Evolutionary conservation across 371 early-diverging fungal genomes (phyloP).

Genomic region (Apophysomyces variabilis): DNA sequence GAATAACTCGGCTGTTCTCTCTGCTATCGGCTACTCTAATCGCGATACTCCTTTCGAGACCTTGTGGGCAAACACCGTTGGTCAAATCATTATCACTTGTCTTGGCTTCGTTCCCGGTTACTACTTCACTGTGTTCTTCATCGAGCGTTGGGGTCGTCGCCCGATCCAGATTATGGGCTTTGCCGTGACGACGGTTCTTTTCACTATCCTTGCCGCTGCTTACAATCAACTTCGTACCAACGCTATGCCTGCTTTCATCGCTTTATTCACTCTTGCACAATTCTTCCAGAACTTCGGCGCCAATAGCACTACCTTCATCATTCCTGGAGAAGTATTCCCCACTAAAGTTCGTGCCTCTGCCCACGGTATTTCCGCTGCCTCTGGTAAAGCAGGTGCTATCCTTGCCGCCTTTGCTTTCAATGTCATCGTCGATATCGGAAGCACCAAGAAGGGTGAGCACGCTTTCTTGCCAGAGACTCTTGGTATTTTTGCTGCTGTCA

Average conservation of each 20-base stretch:
- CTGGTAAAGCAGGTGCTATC: constrained; percentile 86
- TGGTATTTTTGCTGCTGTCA: constrained; percentile 70
- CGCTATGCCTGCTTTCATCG: constrained; percentile 70
- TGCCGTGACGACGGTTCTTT: constrained; percentile 69
- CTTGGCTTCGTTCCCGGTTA: constrained; percentile 91
- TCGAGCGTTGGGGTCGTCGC: constrained; percentile 83
- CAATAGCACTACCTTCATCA: constrained; percentile 89
- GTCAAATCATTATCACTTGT: constrained; percentile 82
- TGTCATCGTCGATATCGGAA: constrained; percentile 61
- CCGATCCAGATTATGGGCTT: constrained; percentile 85
- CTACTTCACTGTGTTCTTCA: constrained; percentile 77
- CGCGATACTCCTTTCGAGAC: constrained; percentile 57
- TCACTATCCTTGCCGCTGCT: constrained; percentile 76
- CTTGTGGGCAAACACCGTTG: constrained; percentile 69
- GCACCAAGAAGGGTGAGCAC: constrained; percentile 52
- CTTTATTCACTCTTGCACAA: constrained; percentile 77
- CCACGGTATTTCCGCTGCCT: constrained; percentile 89
- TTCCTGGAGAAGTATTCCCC: constrained; percentile 92
- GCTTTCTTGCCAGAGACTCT: constrained; percentile 70
- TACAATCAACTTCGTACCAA: constrained; percentile 60
- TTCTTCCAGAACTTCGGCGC: constrained; percentile 91
- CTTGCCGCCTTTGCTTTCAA: constrained; percentile 62
- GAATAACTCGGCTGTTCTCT: constrained; percentile 76
- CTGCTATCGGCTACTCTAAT: constrained; percentile 69
- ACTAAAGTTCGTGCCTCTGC: constrained; percentile 86